Evolutionary conservation across 306 rosid genomes (phyloP).

Genomic region (Vigna nakashimae): DNA sequence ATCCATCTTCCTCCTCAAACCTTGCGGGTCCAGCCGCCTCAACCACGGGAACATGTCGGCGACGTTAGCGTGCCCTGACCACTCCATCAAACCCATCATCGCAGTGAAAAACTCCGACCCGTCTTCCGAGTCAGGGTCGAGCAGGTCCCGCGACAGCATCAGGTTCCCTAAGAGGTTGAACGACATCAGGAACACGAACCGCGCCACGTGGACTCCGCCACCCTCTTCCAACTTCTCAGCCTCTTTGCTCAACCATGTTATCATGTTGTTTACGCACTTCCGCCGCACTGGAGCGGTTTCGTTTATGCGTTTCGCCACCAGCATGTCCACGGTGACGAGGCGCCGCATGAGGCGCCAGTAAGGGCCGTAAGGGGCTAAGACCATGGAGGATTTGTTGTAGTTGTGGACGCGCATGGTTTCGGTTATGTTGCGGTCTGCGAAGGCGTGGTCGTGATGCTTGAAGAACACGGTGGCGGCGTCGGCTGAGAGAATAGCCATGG

Average conservation of each 20-base stretch:
- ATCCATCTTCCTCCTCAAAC: slow-evolving; percentile 57
- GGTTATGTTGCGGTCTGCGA: slow-evolving; percentile 61
- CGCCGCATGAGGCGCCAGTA: slow-evolving; percentile 73
- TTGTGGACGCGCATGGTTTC: slow-evolving; percentile 55
- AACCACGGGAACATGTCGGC: slow-evolving; percentile 64
- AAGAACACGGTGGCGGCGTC: slow-evolving; percentile 57
- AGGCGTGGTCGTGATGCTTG: slow-evolving; percentile 63
- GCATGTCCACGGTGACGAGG: slow-evolving; percentile 65
- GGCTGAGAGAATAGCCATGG: slow-evolving; percentile 65
- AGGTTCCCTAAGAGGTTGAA: slow-evolving; percentile 69
- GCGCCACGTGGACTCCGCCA: slow-evolving; percentile 57
- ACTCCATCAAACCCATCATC: slow-evolving; percentile 57
- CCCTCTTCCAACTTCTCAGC: background rate
- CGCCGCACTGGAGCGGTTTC: slow-evolving; percentile 50
- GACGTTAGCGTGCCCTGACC: slow-evolving; percentile 56
- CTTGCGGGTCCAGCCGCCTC: slow-evolving; percentile 62
- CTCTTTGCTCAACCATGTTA: slow-evolving; percentile 59
- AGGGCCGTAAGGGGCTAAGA: slow-evolving; percentile 69
- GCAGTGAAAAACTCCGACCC: slow-evolving; percentile 61
- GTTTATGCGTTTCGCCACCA: slow-evolving; percentile 58
- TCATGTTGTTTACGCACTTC: slow-evolving; percentile 59
- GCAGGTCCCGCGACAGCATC: slow-evolving; percentile 62
- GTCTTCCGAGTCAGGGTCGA: slow-evolving; percentile 49
- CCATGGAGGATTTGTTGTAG: slow-evolving; percentile 64
- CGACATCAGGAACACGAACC: slow-evolving; percentile 59